Percentiles rank a stretch among this genome's conserved stretches.
These are phyloP conservation scores for Taiozyma sp. DNA, from an alignment of 1,139 yeast genomes.

Conservation along the genomic window DNA sequence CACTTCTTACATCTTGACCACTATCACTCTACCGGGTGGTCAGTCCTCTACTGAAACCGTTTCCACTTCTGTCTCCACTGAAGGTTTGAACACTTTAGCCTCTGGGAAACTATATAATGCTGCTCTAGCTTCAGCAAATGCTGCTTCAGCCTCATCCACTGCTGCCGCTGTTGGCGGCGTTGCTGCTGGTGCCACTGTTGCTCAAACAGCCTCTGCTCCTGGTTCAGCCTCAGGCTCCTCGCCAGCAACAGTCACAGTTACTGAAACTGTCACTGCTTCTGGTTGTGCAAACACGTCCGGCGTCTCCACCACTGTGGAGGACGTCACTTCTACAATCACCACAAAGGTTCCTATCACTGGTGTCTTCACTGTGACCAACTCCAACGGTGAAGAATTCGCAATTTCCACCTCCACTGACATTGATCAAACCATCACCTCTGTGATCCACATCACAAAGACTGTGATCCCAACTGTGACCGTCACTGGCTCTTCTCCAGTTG, in stretches of 20 bases:
- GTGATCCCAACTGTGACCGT: slow-evolving; percentile 21
- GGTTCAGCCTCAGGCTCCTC: slow-evolving; percentile 1
- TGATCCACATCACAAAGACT: slow-evolving; percentile 16
- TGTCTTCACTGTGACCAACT: slow-evolving; percentile 19
- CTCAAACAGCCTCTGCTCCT: slow-evolving; percentile 9
- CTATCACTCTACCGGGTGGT: slow-evolving; percentile 9
- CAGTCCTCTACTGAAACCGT: slow-evolving; percentile 5
- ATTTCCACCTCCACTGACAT: slow-evolving; percentile 20
- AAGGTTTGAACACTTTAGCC: neutral
- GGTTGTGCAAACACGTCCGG: slow-evolving; percentile 8
- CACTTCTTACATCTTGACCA: slow-evolving; percentile 12
- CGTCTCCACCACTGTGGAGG: slow-evolving; percentile 5
- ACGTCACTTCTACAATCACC: neutral
- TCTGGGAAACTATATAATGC: neutral
- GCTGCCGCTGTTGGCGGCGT: slow-evolving; percentile 5
- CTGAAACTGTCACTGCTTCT: slow-evolving; percentile 12
- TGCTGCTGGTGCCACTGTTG: slow-evolving; percentile 4
- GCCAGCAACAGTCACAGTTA: slow-evolving; percentile 7
- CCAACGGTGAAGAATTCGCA: slow-evolving; percentile 20
- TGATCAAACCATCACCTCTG: slow-evolving; percentile 20
- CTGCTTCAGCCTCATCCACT: slow-evolving; percentile 1
- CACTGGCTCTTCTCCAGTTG: slow-evolving; percentile 8
- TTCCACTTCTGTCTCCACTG: slow-evolving; percentile 4
- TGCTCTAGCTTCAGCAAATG: neutral
- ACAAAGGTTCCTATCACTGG: slow-evolving; percentile 16